These are phyloP conservation scores for Xylariaceae sp. DNA, from an alignment of 2,329 filamentous ascomycete genomes.

Conservation along the genomic window DNA sequence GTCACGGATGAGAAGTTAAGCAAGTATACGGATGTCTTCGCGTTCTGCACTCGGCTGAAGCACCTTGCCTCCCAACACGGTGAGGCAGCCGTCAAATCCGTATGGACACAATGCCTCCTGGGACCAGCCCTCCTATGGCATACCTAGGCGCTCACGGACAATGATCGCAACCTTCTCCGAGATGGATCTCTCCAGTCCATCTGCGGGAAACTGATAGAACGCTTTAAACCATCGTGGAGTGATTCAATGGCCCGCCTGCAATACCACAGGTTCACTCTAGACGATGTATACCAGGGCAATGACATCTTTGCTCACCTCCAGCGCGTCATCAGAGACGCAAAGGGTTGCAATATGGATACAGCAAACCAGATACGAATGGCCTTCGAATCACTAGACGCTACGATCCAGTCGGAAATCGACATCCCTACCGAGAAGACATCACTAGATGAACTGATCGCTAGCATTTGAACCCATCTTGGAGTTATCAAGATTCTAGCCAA, in stretches of 20 bases:
- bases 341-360: neutral
- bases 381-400: too few species aligned
- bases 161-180: neutral
- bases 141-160: neutral
- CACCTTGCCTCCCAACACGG: neutral
- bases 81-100: neutral
- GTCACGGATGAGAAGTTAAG: neutral
- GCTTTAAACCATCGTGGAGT: neutral
- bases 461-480: too few species aligned
- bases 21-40: neutral
- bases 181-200: neutral
- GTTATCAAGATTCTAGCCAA: too few species aligned
- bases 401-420: too few species aligned
- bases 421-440: too few species aligned
- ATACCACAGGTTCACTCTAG: neutral
- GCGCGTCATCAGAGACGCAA: neutral
- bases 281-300: neutral
- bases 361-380: too few species aligned
- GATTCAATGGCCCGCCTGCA: neutral
- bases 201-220: neutral
- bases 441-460: too few species aligned
- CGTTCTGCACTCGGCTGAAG: neutral
- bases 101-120: neutral
- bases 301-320: neutral
- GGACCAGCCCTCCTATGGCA: neutral